These are phyloP conservation scores for Exobasidium rhododendri DNA, from an alignment of 1,284 basidiomycete species.

Conservation along the genomic window DNA sequence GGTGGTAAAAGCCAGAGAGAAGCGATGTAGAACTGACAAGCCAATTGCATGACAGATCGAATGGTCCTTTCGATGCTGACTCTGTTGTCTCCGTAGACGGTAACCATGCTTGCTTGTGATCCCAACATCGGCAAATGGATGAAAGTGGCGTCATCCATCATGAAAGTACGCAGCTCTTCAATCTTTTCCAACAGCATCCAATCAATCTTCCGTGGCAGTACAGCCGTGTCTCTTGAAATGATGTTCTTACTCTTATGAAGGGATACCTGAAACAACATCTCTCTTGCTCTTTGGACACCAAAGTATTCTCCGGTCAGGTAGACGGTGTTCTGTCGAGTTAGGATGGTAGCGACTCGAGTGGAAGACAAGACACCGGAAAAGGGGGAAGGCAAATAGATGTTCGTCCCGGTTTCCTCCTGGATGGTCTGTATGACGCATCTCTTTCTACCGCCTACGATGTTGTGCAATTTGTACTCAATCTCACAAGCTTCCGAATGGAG, in stretches of 20 bases:
- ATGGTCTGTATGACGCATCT: conserved; percentile 83
- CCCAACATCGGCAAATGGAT: conserved; percentile 89
- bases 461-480: conserved; percentile 91
- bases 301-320: conserved; percentile 99
- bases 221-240: conserved; percentile 86
- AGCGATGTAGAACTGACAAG: conserved; percentile 91
- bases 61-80: conserved; percentile 95
- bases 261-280: conserved; percentile 70
- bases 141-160: conserved; percentile 95
- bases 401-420: conserved; percentile 94
- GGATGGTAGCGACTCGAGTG: conserved; percentile 58
- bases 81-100: conserved; percentile 88
- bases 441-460: conserved; percentile 86
- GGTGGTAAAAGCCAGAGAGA: conserved; percentile 92
- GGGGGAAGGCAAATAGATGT: conserved; percentile 89
- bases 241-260: conserved; percentile 75
- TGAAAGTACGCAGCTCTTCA: conserved; percentile 83
- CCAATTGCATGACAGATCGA: conserved; percentile 88
- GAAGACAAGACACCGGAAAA: conserved; percentile 71
- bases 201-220: conserved; percentile 92
- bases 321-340: conserved; percentile 68
- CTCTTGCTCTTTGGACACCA: conserved; percentile 86
- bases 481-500: conserved; percentile 85
- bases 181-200: conserved; percentile 93
- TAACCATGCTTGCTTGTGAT: conserved; percentile 83